A percentile compares a stretch with the other conserved stretches of the same genome.
Evolutionary conservation across 1,284 basidiomycete genomes (phyloP).

Genomic region (Leccinum solheimii): DNA sequence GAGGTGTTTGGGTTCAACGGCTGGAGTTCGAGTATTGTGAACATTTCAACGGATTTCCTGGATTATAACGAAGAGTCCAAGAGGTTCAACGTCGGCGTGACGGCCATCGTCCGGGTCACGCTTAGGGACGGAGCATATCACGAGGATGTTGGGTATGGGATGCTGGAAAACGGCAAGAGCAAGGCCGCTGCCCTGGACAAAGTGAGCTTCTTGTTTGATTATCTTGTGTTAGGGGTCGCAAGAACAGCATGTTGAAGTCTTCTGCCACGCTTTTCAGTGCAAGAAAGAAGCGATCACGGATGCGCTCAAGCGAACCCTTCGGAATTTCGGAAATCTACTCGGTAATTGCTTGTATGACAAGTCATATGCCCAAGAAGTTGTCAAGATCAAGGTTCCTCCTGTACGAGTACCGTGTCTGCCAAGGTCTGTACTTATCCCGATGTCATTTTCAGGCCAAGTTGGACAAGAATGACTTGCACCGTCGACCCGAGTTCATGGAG

Average conservation of each 20-base stretch:
- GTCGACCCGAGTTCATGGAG: constrained; percentile 74
- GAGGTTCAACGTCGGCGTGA: constrained; percentile 76
- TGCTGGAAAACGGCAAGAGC: constrained; percentile 80
- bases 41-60: constrained; percentile 71
- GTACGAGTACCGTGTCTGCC: constrained; percentile 52
- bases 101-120: constrained; percentile 85
- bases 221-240: neutral
- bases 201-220: constrained; percentile 45
- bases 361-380: constrained; percentile 78
- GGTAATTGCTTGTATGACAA: constrained; percentile 98
- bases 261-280: constrained; percentile 53
- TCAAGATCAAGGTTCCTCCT: constrained; percentile 81
- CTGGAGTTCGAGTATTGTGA: constrained; percentile 88
- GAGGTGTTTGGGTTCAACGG: constrained; percentile 99
- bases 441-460: constrained; percentile 63
- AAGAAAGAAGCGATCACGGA: constrained; percentile 99
- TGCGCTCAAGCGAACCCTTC: constrained; percentile 85
- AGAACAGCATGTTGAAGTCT: constrained; percentile 5
- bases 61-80: constrained; percentile 71
- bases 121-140: constrained; percentile 88
- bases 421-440: neutral
- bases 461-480: constrained; percentile 70
- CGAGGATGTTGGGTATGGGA: constrained; percentile 92
- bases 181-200: constrained; percentile 92
- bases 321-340: constrained; percentile 91